A percentile compares a stretch with the other conserved stretches of the same genome.
These are phyloP conservation scores for Phycomyces nitens DNA, from an alignment of 192 early-diverging fungal genomes.

Conservation along the genomic window DNA sequence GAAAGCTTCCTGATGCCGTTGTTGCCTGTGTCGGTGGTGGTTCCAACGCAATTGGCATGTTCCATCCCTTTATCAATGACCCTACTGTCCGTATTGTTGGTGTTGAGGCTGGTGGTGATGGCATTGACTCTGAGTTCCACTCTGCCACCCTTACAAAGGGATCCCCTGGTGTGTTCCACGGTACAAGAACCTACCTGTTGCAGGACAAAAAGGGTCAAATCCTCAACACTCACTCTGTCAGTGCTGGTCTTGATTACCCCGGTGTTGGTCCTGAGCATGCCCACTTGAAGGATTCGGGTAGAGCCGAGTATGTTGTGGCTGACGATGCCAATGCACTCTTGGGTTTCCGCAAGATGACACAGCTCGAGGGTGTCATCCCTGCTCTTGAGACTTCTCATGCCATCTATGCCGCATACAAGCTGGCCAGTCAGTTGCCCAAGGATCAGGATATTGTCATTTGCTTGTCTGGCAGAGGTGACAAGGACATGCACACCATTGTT, in stretches of 20 bases:
- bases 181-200: conserved; percentile 90
- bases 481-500: conserved; percentile 92
- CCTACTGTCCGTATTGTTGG: conserved; percentile 82
- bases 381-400: conserved; percentile 96
- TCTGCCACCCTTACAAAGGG: conserved; percentile 88
- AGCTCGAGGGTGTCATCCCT: conserved; percentile 89
- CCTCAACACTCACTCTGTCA: conserved; percentile 90
- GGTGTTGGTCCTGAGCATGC: conserved; percentile 97
- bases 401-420: conserved; percentile 72
- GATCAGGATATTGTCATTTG: conserved; percentile 88
- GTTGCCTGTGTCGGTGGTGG: conserved; percentile 98
- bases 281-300: conserved; percentile 80
- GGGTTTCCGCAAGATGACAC: conserved; percentile 71
- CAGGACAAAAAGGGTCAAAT: conserved; percentile 98
- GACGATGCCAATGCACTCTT: conserved; percentile 78
- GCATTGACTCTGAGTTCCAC: conserved; percentile 81
- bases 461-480: conserved; percentile 93
- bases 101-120: conserved; percentile 94
- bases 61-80: conserved; percentile 91
- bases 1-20: conserved; percentile 86
- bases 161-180: conserved; percentile 90
- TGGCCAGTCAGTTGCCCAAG: conserved; percentile 68
- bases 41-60: conserved; percentile 96
- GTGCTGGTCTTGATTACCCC: conserved; percentile 96
- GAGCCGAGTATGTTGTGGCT: conserved; percentile 70